Conservation (phyloP, 495 filamentous ascomycete genomes). For the Neurospora tetrasperma region DNA sequence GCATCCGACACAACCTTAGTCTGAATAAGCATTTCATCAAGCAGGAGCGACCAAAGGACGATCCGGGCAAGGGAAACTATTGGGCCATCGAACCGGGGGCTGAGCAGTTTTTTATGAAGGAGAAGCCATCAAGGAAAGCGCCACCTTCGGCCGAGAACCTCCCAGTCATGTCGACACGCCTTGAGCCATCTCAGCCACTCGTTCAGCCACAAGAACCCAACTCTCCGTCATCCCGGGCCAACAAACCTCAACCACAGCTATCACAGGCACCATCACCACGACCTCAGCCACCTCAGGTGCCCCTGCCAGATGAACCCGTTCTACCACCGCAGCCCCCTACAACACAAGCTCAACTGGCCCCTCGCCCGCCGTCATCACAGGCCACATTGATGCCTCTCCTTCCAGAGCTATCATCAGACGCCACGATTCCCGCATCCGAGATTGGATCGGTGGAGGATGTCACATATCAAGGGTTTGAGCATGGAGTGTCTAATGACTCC, state of each 20-base stretch:
- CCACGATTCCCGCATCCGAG: conserved; percentile 86
- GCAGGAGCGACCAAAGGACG: conserved; percentile 91
- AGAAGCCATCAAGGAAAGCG: conserved; percentile 54
- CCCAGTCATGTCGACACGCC: conserved; percentile 36
- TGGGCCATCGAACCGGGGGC: conserved; percentile 86
- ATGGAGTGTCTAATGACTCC: conserved; percentile 44
- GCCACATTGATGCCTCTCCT: conserved; percentile 12
- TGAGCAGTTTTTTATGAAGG: conserved; percentile 80
- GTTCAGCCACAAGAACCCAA: not conserved
- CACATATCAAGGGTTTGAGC: conserved; percentile 35
- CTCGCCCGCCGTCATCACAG: conserved; percentile 23
- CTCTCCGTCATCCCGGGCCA: not conserved
- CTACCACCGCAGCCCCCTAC: conserved; percentile 21
- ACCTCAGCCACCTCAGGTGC: not conserved
- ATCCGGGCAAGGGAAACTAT: conserved; percentile 97
- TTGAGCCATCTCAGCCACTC: conserved; percentile 25
- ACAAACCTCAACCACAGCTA: conserved; percentile 7
- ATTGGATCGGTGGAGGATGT: conserved; percentile 54
- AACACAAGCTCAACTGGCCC: conserved; percentile 23
- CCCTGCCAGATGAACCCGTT: conserved; percentile 16
- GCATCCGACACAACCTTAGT: conserved; percentile 96
- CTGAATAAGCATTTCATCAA: conserved; percentile 97
- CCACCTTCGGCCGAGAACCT: conserved; percentile 33
- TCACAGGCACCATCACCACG: not conserved
- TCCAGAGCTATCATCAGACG: conserved; percentile 78